phyloP scores from a whole-genome alignment of 257 asterid genomes.

The Salvia rosmarinus region DNA sequence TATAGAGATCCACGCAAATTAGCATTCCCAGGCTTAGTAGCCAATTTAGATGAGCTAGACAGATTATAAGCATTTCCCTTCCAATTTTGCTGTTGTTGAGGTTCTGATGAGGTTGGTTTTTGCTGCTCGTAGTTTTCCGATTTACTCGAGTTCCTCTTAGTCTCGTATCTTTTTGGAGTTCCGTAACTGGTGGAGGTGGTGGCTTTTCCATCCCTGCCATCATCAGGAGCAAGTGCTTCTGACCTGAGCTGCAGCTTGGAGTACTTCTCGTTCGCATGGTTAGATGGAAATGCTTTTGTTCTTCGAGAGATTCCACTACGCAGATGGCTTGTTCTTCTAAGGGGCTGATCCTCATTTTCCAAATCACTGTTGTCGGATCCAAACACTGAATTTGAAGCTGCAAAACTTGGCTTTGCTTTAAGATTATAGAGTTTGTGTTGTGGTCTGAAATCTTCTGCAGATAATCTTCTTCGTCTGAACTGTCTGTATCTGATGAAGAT shows the following conservation, averaged over 20 bases:
- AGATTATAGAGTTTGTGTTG: slow-evolving; percentile 29
- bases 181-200: slow-evolving; percentile 33
- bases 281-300: slow-evolving; percentile 54
- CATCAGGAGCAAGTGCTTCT: slow-evolving; percentile 36
- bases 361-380: slow-evolving; percentile 57
- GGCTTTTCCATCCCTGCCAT: slow-evolving; percentile 40
- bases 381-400: slow-evolving; percentile 44
- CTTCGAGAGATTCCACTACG: slow-evolving; percentile 62
- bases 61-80: slow-evolving; percentile 22
- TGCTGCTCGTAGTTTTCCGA: slow-evolving; percentile 36
- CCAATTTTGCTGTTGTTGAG: slow-evolving; percentile 33
- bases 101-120: slow-evolving; percentile 21
- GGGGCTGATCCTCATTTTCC: slow-evolving; percentile 49
- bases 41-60: slow-evolving; percentile 30
- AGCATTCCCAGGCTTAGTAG: slow-evolving; percentile 14
- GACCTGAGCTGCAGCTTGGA: slow-evolving; percentile 35
- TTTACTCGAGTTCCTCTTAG: slow-evolving; percentile 33
- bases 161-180: slow-evolving; percentile 37
- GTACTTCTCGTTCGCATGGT: slow-evolving; percentile 35
- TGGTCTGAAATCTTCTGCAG: slow-evolving; percentile 35
- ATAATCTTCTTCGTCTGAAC: slow-evolving; percentile 46
- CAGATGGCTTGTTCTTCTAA: slow-evolving; percentile 41
- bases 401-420: slow-evolving; percentile 41
- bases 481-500: slow-evolving; percentile 51
- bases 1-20: slow-evolving; percentile 20